Percentiles rank a stretch among this genome's conserved stretches.
Evolutionary conservation across 306 rosid species (phyloP).

Genomic region (Lagenaria siceraria): DNA sequence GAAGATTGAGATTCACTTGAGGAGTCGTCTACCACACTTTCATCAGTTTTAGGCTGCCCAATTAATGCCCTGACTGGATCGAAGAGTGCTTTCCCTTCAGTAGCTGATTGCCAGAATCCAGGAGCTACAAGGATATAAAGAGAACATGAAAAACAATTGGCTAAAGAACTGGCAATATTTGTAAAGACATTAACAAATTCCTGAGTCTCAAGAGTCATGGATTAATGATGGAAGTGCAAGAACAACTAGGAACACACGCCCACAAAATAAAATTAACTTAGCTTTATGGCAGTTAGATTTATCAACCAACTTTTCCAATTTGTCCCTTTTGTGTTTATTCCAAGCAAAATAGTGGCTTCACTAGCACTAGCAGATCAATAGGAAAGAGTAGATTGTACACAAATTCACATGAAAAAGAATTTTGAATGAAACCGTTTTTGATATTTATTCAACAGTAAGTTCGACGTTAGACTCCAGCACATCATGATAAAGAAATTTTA

Average conservation of each 20-base stretch:
- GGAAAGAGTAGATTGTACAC: background rate
- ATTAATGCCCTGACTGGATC: slow-evolving; percentile 71
- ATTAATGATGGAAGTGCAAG: background rate
- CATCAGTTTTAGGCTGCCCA: slow-evolving; percentile 53
- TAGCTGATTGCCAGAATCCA: slow-evolving; percentile 54
- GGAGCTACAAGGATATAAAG: slow-evolving; percentile 37
- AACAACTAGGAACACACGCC: background rate
- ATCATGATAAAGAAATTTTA: background rate
- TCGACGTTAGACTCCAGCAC: background rate
- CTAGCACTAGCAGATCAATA: background rate
- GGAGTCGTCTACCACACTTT: slow-evolving; percentile 20
- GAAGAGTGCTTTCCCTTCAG: slow-evolving; percentile 49
- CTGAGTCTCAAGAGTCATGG: background rate
- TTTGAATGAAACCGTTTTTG: background rate
- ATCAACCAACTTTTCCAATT: background rate
- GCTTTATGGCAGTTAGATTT: background rate
- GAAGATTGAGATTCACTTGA: slow-evolving; percentile 30
- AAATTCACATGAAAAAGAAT: background rate
- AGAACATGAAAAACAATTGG: slow-evolving; percentile 1
- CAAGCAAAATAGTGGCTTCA: background rate
- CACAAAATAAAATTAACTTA: background rate
- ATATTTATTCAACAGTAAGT: background rate
- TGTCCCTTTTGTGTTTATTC: background rate
- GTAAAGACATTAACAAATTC: background rate
- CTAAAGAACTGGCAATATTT: background rate